phyloP scores from a whole-genome alignment of 2,329 filamentous ascomycete species.

The Fusarium bulbicola region DNA sequence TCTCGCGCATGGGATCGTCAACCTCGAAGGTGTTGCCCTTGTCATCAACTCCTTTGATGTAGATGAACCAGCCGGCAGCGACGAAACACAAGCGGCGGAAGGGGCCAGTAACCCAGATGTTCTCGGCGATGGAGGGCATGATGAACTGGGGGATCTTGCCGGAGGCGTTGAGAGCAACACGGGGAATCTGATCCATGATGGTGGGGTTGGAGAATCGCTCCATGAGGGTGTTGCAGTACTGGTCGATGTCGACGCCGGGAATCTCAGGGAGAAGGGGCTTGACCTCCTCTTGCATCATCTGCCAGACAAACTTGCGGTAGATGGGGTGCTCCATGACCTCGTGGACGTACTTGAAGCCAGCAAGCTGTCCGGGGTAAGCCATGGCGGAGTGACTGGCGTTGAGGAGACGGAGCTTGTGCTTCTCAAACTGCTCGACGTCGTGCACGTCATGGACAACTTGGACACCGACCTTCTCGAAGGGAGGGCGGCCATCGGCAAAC shows the following conservation, averaged over 20 bases:
- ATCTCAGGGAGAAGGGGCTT: constrained; percentile 62
- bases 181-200: constrained; percentile 64
- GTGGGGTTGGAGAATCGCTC: constrained; percentile 66
- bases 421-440: constrained; percentile 63
- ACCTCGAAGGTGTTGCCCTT: constrained; percentile 52
- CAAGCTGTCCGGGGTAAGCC: constrained; percentile 60
- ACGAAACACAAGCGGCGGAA: constrained; percentile 60
- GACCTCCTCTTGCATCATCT: constrained; percentile 65
- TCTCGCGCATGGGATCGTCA: constrained; percentile 59
- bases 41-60: constrained; percentile 61
- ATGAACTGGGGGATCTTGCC: constrained; percentile 64
- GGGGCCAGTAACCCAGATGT: constrained; percentile 56
- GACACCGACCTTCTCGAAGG: constrained; percentile 62
- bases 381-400: constrained; percentile 63
- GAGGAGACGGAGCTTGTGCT: constrained; percentile 64
- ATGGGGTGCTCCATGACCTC: constrained; percentile 61
- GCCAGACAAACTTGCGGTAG: constrained; percentile 58
- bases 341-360: constrained; percentile 63
- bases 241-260: constrained; percentile 59
- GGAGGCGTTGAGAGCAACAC: constrained; percentile 60
- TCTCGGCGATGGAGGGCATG: constrained; percentile 58
- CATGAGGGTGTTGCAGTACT: constrained; percentile 62
- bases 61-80: constrained; percentile 60
- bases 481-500: constrained; percentile 60
- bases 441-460: constrained; percentile 62